Percentiles rank a stretch among this genome's conserved stretches.
Evolutionary conservation across 2,329 filamentous ascomycete genomes (phyloP).

Genomic region (Polytolypa hystricis): DNA sequence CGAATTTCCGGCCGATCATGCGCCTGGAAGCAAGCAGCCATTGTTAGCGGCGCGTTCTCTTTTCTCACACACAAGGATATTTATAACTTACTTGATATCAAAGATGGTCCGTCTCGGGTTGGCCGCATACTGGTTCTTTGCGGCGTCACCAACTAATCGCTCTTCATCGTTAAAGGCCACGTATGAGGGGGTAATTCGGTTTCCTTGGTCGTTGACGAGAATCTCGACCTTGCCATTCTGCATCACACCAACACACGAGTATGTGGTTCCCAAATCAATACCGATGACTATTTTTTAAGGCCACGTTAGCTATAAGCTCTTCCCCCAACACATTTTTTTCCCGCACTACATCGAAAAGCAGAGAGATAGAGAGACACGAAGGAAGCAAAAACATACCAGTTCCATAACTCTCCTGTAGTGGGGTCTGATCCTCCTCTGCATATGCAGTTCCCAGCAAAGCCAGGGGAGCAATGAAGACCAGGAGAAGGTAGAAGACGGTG

Average conservation of each 20-base stretch:
- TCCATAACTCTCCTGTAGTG: conserved; percentile 60
- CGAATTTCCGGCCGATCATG: conserved; percentile 73
- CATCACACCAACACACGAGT: conserved; percentile 76
- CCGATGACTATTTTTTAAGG: conserved; percentile 56
- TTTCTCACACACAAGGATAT: too few relatives aligned
- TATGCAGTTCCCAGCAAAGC: conserved; percentile 67
- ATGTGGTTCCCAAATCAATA: conserved; percentile 90
- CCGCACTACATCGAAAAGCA: background rate
- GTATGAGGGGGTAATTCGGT: conserved; percentile 91
- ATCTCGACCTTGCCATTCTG: conserved; percentile 92
- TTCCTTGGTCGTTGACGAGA: conserved; percentile 91
- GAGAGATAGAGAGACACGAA: background rate
- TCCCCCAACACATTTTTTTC: background rate
- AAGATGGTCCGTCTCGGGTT: conserved; percentile 69
- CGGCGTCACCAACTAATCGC: conserved; percentile 90
- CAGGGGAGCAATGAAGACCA: conserved; percentile 75
- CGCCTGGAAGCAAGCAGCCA: conserved; percentile 51
- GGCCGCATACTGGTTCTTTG: conserved; percentile 84
- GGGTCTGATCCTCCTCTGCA: conserved; percentile 60
- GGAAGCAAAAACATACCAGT: conserved; percentile 42
- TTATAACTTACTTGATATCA: conserved; percentile 77
- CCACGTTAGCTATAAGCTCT: background rate
- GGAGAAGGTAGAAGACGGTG: conserved; percentile 80
- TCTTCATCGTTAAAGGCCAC: conserved; percentile 96
- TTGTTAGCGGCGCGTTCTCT: too few relatives aligned